phyloP scores from a whole-genome alignment of 78 protist species.

The Speleostelium caveatum region DNA sequence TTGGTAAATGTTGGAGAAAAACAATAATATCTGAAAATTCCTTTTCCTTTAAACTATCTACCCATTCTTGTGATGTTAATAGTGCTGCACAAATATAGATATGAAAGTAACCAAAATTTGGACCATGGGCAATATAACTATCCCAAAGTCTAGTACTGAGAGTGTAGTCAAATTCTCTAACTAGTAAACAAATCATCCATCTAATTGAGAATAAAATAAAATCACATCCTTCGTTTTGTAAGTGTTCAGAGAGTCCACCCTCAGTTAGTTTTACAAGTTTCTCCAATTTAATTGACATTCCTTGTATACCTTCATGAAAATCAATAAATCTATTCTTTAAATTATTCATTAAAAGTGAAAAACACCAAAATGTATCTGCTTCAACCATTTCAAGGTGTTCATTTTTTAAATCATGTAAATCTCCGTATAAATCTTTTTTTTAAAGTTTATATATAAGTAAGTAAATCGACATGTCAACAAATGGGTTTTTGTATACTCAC shows the following conservation, averaged over 20 bases:
- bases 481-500: no score
- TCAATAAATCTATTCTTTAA: constrained; percentile 72
- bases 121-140: constrained; percentile 73
- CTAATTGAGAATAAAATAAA: constrained; percentile 55
- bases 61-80: constrained; percentile 61
- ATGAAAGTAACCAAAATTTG: constrained; percentile 77
- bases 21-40: constrained; percentile 62
- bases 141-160: constrained; percentile 62
- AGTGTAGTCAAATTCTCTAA: constrained; percentile 61
- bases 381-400: constrained; percentile 67
- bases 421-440: constrained; percentile 34
- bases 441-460: not conserved
- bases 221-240: constrained; percentile 60
- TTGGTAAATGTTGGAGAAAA: constrained; percentile 64
- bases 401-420: constrained; percentile 31
- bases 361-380: constrained; percentile 81
- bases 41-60: constrained; percentile 4
- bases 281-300: constrained; percentile 52
- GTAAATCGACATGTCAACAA: constrained; percentile 10
- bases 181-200: constrained; percentile 74
- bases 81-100: constrained; percentile 69
- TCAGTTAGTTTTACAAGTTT: constrained; percentile 56
- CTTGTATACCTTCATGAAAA: constrained; percentile 65
- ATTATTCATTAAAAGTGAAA: constrained; percentile 69
- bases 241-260: constrained; percentile 21